Conservation (phyloP, 2,329 filamentous ascomycete species). For the Periconia digitata region DNA sequence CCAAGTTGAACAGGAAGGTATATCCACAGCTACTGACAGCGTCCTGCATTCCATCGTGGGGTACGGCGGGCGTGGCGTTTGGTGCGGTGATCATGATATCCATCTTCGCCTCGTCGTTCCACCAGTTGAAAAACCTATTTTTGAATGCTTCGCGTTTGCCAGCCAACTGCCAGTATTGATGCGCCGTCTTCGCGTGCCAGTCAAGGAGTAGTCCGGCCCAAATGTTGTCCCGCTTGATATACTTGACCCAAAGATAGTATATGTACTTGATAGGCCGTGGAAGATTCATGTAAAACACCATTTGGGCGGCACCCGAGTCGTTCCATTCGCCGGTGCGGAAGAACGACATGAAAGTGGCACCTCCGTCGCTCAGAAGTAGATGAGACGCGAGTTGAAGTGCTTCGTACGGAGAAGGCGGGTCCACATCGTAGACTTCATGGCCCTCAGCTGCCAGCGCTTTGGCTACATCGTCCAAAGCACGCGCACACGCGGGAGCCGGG, state of each 20-base stretch:
- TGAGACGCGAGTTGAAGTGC: slow-evolving; percentile 76
- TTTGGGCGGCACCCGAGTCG: slow-evolving; percentile 74
- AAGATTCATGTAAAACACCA: slow-evolving; percentile 72
- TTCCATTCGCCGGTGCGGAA: slow-evolving; percentile 77
- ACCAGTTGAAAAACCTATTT: slow-evolving; percentile 80
- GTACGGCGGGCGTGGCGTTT: slow-evolving; percentile 86
- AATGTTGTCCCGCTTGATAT: slow-evolving; percentile 71
- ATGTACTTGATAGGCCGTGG: slow-evolving; percentile 75
- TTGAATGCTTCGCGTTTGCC: slow-evolving; percentile 76
- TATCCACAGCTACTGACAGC: slow-evolving; percentile 87
- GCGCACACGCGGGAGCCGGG: slow-evolving; percentile 78
- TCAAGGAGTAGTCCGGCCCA: slow-evolving; percentile 77
- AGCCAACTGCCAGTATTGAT: slow-evolving; percentile 82
- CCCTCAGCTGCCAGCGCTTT: slow-evolving; percentile 69
- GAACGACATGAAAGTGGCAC: slow-evolving; percentile 74
- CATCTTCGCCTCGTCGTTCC: slow-evolving; percentile 65
- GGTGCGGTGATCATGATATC: slow-evolving; percentile 83
- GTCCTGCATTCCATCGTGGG: slow-evolving; percentile 82
- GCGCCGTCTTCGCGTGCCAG: slow-evolving; percentile 73
- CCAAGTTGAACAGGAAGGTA: slow-evolving; percentile 89
- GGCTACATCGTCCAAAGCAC: slow-evolving; percentile 72
- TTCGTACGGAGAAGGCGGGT: slow-evolving; percentile 70
- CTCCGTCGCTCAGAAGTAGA: slow-evolving; percentile 83
- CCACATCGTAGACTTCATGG: slow-evolving; percentile 70
- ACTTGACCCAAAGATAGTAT: slow-evolving; percentile 89